These are phyloP conservation scores for Wallacemonas rigidus DNA, from an alignment of 208 protist species.

Conservation along the genomic window DNA sequence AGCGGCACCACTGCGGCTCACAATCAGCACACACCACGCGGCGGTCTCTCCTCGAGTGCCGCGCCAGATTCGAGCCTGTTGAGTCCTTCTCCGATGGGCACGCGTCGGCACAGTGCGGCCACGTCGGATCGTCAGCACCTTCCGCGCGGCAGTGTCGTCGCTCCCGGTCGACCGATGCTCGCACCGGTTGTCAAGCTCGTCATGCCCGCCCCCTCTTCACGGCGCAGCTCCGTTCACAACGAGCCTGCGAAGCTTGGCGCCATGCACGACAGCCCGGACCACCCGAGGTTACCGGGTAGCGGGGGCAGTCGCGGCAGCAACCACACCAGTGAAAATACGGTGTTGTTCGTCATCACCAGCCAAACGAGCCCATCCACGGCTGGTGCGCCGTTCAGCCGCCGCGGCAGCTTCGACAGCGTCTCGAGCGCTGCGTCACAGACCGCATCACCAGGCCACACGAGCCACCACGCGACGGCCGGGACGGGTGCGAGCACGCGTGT, in stretches of 20 bases:
- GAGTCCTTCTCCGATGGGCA: conserved; percentile 7
- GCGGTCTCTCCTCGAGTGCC: neutral
- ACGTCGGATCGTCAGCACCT: conserved; percentile 1
- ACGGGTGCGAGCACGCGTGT: neutral
- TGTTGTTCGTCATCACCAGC: conserved; percentile 12
- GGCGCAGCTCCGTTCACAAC: conserved; percentile 24
- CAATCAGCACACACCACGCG: conserved; percentile 4
- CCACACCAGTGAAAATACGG: neutral
- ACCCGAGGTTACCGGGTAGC: neutral
- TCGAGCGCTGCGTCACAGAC: conserved; percentile 2
- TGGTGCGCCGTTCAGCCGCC: conserved; percentile 3
- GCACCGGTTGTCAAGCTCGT: conserved; percentile 19
- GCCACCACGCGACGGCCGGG: neutral
- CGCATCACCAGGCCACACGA: neutral
- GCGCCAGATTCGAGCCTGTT: neutral
- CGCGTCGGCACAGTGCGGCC: conserved; percentile 10
- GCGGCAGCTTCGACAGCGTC: conserved; percentile 3
- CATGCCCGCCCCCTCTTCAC: conserved; percentile 17
- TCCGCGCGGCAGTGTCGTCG: conserved; percentile 1
- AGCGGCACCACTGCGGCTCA: neutral
- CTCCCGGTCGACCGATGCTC: conserved; percentile 2
- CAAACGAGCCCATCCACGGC: neutral
- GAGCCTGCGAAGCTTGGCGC: neutral
- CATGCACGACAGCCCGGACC: neutral
- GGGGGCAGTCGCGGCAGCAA: neutral